Evolutionary conservation across 192 early-diverging fungal species (phyloP).

Genomic region (Coemansia sp.): DNA sequence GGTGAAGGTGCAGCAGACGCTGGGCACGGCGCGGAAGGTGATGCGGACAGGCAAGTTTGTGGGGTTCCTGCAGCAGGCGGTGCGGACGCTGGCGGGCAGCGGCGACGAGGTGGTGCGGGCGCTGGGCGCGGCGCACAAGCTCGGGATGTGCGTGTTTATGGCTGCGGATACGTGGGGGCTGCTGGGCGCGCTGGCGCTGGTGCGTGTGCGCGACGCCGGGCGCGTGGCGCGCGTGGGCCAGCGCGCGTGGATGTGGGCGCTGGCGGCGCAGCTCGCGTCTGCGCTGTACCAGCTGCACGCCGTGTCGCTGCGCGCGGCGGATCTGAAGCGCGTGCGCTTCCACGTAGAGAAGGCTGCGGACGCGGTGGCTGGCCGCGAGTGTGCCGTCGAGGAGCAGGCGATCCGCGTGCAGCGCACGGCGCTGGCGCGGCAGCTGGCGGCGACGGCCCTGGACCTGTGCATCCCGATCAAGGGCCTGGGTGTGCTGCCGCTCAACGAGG

Average conservation of each 20-base stretch:
- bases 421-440: conserved; percentile 25
- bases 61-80: conserved; percentile 27
- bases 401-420: conserved; percentile 11
- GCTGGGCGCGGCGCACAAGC: conserved; percentile 34
- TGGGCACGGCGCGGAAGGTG: conserved; percentile 39
- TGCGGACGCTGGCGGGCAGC: conserved; percentile 8
- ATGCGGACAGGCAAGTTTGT: conserved; percentile 50
- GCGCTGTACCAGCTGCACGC: conserved; percentile 40
- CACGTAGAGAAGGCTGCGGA: conserved; percentile 34
- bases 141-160: conserved; percentile 50
- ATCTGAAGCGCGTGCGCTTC: conserved; percentile 27
- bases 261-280: conserved; percentile 24
- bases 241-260: conserved; percentile 40
- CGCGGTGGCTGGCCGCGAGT: conserved; percentile 30
- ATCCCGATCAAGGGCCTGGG: conserved; percentile 51
- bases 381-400: conserved; percentile 26
- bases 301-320: conserved; percentile 21
- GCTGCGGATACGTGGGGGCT: conserved; percentile 36
- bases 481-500: conserved; percentile 47
- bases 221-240: conserved; percentile 26
- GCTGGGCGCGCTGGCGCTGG: conserved; percentile 20
- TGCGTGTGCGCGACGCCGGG: conserved; percentile 24
- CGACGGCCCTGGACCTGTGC: conserved; percentile 43
- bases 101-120: conserved; percentile 34
- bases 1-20: conserved; percentile 15